Base-by-base conservation (phyloP, 305 asterid species). In the Salvia sclarea region DNA sequence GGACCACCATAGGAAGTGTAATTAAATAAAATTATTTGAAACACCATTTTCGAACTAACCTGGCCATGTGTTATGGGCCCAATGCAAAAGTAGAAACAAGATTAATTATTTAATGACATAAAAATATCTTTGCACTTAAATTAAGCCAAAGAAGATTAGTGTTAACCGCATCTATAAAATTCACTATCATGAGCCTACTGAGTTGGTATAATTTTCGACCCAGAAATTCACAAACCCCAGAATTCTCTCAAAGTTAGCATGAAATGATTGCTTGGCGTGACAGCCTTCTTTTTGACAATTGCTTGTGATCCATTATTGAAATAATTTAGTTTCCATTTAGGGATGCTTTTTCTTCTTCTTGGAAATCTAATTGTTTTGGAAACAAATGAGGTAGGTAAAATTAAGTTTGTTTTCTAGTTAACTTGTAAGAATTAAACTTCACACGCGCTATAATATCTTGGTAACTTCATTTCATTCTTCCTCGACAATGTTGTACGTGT, bases 251-350 rank as follows among this genome's bases (percentile, higher is more conserved):
- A 79, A 57, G 78, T 54, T 75, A 43, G 63, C 14, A 43, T 66
- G 63, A 68, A 65, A 72, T 78, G 82, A 78, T 78, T 73, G 58
- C 61, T 66, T 59, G 76, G 85, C 78, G 68, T 78, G 82, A 71
- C 69, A 64, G 21, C 18, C 41, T 64, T 48, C 69, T 59, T 76
- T 76, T 52, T 25, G 50, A 55, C 69, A 65, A 38, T 60, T 66
- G 56, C 30, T 71, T 13, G 43, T 70, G 63, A 9, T 65, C 22
- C 8, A 64, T 70, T 64, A 64, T 70, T 66, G 44, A 22, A 54
- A 41, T 31, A 7, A 17, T 4, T 68, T 71, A 1, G 9, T 20
- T 38, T 17, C 11, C 12, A 25, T 11, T 52, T 24, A 7, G 11
- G 25, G 25, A 33, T 33, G 4, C 5, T 33, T 41, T 58, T n/a